A percentile compares a stretch with the other conserved stretches of the same genome.
These are phyloP conservation scores for Tripidium arundinaceum DNA, from an alignment of 202 grass and related monocot species.

Conservation along the genomic window DNA sequence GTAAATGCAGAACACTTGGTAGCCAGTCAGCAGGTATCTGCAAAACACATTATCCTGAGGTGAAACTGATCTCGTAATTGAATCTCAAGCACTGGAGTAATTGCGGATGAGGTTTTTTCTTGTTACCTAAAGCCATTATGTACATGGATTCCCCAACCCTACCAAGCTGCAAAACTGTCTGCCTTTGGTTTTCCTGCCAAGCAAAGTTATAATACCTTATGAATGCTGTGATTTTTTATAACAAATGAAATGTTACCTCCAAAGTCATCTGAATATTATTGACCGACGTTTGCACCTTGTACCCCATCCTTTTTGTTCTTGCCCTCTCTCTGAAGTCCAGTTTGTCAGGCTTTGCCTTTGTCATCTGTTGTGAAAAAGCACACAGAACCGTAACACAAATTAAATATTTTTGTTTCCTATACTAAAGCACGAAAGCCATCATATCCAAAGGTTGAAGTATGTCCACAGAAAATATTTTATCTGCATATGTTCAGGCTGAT, in stretches of 20 bases:
- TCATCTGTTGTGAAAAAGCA: slow-evolving; percentile 36
- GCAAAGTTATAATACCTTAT: background rate
- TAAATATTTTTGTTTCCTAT: too few species aligned
- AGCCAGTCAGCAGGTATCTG: too few species aligned
- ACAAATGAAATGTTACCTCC: slow-evolving; percentile 42
- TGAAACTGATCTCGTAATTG: too few species aligned
- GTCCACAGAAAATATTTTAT: background rate
- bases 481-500: background rate
- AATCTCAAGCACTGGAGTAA: too few species aligned
- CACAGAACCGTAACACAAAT: background rate
- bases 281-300: slow-evolving; percentile 74
- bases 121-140: too few species aligned
- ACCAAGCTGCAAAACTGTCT: slow-evolving; percentile 80
- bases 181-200: slow-evolving; percentile 67
- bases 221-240: background rate
- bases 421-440: too few species aligned
- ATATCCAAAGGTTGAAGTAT: background rate
- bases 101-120: too few species aligned
- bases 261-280: slow-evolving; percentile 92
- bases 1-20: too few species aligned
- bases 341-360: slow-evolving; percentile 71
- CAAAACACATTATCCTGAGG: too few species aligned
- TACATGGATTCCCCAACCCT: slow-evolving; percentile 72
- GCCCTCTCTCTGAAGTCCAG: slow-evolving; percentile 91
- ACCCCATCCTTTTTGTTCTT: slow-evolving; percentile 75